Evolutionary conservation across 306 rosid species (phyloP).

Genomic region (Ormosia emarginata): DNA sequence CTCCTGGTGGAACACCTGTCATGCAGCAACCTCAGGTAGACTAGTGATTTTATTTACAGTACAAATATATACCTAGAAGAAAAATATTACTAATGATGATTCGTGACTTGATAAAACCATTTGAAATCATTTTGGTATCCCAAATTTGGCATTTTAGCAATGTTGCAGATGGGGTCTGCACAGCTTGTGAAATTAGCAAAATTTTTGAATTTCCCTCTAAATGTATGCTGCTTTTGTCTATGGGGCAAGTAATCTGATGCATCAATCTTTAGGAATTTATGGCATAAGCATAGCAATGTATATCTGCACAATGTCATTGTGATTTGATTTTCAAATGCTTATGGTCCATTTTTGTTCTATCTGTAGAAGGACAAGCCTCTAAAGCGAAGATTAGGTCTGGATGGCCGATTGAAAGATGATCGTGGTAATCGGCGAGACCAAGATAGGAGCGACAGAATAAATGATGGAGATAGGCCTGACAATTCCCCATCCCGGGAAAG

Average conservation of each 20-base stretch:
- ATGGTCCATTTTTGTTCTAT: background rate
- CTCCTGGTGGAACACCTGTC: slow-evolving; percentile 95
- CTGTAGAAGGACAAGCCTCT: slow-evolving; percentile 77
- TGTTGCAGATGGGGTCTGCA: background rate
- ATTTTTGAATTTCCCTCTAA: background rate
- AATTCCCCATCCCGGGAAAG: slow-evolving; percentile 61
- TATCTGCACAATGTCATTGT: background rate
- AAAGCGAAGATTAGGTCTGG: slow-evolving; percentile 69
- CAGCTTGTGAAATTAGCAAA: background rate
- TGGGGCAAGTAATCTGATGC: background rate
- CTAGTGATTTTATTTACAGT: slow-evolving; percentile 1
- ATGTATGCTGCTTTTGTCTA: background rate
- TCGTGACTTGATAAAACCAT: background rate
- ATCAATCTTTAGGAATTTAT: background rate
- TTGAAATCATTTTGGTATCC: background rate
- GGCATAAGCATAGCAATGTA: background rate
- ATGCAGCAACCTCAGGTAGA: slow-evolving; percentile 95
- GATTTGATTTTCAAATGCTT: slow-evolving; percentile 12
- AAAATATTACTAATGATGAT: slow-evolving; percentile 12
- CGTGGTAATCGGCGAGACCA: slow-evolving; percentile 82
- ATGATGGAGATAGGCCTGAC: slow-evolving; percentile 69
- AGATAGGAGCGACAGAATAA: slow-evolving; percentile 54
- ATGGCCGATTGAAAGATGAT: slow-evolving; percentile 80
- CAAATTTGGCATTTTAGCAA: background rate
- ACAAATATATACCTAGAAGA: background rate